These are phyloP conservation scores for Kernera saxatilis DNA, from an alignment of 345 rosid species.

Conservation along the genomic window DNA sequence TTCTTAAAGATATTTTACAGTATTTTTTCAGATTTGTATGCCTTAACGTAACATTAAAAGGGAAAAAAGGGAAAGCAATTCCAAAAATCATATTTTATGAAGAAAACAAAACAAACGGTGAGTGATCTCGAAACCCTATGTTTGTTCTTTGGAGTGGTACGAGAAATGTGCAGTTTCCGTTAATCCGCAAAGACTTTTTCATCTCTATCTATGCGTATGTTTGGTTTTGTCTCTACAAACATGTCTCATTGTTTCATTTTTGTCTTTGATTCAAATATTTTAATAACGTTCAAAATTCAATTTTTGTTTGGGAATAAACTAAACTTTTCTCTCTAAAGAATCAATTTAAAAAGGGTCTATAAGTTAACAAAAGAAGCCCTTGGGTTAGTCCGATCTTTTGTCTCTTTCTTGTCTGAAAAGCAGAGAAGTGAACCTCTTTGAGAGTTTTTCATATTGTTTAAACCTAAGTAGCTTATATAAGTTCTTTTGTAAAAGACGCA, in stretches of 20 bases:
- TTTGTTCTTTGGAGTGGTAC: slow-evolving; percentile 22
- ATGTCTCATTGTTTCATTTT: slow-evolving; percentile 10
- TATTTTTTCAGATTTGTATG: not conserved
- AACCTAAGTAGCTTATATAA: not conserved
- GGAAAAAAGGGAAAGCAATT: not conserved
- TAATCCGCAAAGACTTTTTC: slow-evolving; percentile 17
- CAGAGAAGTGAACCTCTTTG: not conserved
- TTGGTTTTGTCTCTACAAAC: slow-evolving; percentile 27
- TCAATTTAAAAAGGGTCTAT: slow-evolving; percentile 6
- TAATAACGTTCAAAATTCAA: slow-evolving; percentile 10
- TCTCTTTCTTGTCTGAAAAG: slow-evolving; percentile 28
- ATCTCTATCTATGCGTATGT: slow-evolving; percentile 26
- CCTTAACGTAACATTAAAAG: slow-evolving; percentile 12
- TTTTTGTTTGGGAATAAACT: not conserved
- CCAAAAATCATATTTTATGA: not conserved
- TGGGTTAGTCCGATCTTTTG: slow-evolving; percentile 17
- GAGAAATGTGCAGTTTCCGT: slow-evolving; percentile 25
- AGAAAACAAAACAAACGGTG: slow-evolving; percentile 14
- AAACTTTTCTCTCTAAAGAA: not conserved
- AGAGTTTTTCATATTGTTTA: not conserved
- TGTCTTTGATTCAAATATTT: slow-evolving; percentile 11
- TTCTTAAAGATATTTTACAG: not conserved
- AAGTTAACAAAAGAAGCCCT: not conserved
- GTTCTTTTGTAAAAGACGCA: slow-evolving; percentile 11
- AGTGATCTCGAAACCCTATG: slow-evolving; percentile 33